Conservation (phyloP, 2,329 filamentous ascomycete species). For the Diplodia scrobiculata region DNA sequence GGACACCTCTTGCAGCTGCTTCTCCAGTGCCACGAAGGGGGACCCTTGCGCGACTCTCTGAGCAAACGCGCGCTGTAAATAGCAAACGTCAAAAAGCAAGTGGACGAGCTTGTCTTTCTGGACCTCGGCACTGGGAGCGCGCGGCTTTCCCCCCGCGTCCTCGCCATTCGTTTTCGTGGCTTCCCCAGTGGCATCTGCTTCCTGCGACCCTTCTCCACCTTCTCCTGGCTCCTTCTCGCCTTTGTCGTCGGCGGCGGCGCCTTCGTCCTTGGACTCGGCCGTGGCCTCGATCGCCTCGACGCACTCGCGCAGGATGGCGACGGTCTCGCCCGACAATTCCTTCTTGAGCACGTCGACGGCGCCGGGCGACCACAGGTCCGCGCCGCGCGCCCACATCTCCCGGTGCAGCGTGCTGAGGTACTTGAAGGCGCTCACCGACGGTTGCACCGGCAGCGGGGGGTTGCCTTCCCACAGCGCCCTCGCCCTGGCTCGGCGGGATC, state of each 20-base stretch:
- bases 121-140: slow-evolving; percentile 30
- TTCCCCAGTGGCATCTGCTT: slow-evolving; percentile 28
- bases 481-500: slow-evolving; percentile 58
- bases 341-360: slow-evolving; percentile 66
- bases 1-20: slow-evolving; percentile 53
- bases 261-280: background rate
- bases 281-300: slow-evolving; percentile 31
- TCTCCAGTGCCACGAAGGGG: slow-evolving; percentile 30
- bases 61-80: slow-evolving; percentile 44
- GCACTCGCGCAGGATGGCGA: slow-evolving; percentile 42
- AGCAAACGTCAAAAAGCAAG: slow-evolving; percentile 49
- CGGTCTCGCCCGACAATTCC: slow-evolving; percentile 56
- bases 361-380: slow-evolving; percentile 77
- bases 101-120: slow-evolving; percentile 42
- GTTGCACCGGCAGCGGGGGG: slow-evolving; percentile 73
- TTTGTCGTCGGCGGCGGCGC: slow-evolving; percentile 1
- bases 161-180: slow-evolving; percentile 29
- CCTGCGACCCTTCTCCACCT: slow-evolving; percentile 14
- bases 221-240: slow-evolving; percentile 24
- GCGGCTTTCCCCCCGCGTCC: slow-evolving; percentile 23
- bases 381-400: slow-evolving; percentile 69
- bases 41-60: slow-evolving; percentile 1
- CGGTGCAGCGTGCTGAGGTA: slow-evolving; percentile 67
- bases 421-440: slow-evolving; percentile 72
- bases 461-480: slow-evolving; percentile 78